These are phyloP conservation scores for Exserohilum turcica DNA, from an alignment of 2,329 filamentous ascomycete species.

Conservation along the genomic window DNA sequence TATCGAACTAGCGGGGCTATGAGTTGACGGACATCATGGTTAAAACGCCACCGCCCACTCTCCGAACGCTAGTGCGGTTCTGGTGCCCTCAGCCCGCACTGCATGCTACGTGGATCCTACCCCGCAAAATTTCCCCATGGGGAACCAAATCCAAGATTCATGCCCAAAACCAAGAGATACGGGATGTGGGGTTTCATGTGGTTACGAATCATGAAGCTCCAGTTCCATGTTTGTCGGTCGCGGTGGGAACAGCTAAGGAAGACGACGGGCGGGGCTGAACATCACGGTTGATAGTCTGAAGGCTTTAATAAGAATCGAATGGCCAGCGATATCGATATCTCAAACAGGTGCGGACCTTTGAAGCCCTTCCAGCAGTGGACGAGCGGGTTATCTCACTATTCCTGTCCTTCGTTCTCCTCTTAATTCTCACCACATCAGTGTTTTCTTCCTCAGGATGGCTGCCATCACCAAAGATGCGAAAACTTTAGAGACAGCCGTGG, in stretches of 20 bases:
- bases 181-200: not conserved
- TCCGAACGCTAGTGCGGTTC: slow-evolving; percentile 11
- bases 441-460: not conserved
- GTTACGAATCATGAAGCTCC: not conserved
- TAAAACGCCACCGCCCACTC: slow-evolving; percentile 6
- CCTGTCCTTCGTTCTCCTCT: no score
- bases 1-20: no score
- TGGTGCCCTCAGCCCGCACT: not conserved
- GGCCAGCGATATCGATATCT: not conserved
- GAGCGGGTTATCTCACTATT: not conserved
- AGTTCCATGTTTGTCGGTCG: not conserved
- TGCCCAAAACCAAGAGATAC: not conserved
- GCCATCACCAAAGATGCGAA: slow-evolving; percentile 14
- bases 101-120: not conserved
- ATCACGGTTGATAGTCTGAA: no score
- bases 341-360: not conserved
- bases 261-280: not conserved
- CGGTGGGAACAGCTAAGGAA: not conserved
- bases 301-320: not conserved
- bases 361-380: not conserved
- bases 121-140: slow-evolving; percentile 14
- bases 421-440: no score
- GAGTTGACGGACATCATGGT: not conserved
- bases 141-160: not conserved
- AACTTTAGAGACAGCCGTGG: slow-evolving; percentile 10